Conservation (phyloP, 2,329 filamentous ascomycete species). For the Neopestalotiopsis sp. region DNA sequence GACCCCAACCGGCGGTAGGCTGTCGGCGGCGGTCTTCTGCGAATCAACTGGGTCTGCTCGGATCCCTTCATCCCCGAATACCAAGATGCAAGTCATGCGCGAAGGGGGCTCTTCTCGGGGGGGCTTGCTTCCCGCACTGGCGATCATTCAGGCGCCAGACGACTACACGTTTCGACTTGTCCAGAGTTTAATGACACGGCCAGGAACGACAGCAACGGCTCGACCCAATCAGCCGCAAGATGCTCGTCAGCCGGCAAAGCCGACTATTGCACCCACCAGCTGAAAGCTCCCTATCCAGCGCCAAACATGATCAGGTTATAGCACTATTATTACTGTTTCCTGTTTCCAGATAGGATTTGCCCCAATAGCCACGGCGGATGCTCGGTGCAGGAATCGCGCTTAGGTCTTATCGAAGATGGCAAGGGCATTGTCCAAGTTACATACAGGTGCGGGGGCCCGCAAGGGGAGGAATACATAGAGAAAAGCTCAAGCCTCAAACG, state of each 20-base stretch:
- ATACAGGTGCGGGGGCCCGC: not conserved
- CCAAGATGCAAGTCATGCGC: conserved; percentile 14
- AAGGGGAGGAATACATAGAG: not conserved
- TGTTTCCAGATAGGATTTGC: not conserved
- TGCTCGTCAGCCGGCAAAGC: not conserved
- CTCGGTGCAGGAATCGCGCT: not conserved
- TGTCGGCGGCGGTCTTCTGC: not conserved
- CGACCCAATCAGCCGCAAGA: not conserved
- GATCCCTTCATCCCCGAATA: conserved; percentile 13
- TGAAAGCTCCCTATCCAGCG: not conserved
- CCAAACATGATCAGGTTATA: not conserved
- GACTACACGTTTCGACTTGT: conserved; percentile 13
- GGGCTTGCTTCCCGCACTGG: not conserved
- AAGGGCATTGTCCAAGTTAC: not conserved
- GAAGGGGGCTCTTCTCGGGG: not conserved
- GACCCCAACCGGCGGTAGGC: no score
- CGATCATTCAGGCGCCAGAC: conserved; percentile 16
- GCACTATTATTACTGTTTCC: not conserved
- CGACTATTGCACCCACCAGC: not conserved
- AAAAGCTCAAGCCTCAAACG: not conserved
- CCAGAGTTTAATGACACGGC: not conserved
- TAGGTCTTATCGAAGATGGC: not conserved
- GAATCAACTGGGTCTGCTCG: not conserved
- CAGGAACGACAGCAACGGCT: not conserved
- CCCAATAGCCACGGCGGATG: not conserved